Evolutionary conservation across 805 yeast genomes (phyloP).

Genomic region (Barnettozyma populi): DNA sequence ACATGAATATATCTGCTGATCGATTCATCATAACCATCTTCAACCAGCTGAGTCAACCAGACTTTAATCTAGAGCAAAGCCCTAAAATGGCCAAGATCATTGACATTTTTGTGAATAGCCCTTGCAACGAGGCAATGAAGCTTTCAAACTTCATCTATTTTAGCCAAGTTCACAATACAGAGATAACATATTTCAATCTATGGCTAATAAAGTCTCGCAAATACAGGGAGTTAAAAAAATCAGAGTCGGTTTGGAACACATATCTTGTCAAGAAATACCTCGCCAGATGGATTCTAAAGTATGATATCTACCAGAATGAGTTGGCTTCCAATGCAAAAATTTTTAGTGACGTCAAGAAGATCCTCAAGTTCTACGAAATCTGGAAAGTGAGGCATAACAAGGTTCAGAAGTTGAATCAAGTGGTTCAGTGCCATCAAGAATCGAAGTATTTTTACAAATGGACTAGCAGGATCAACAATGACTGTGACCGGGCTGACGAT

Average conservation of each 20-base stretch:
- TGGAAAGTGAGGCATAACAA: conserved; percentile 19
- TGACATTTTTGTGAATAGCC: conserved; percentile 17
- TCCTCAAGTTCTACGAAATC: conserved; percentile 15
- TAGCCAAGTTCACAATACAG: conserved; percentile 6
- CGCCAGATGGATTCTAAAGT: conserved; percentile 10
- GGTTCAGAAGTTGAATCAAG: conserved; percentile 4
- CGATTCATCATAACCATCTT: conserved; percentile 21
- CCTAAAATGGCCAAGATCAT: conserved; percentile 15
- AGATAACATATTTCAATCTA: conserved; percentile 8
- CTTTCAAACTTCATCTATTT: conserved; percentile 18
- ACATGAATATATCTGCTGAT: conserved; percentile 14
- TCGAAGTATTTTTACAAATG: conserved; percentile 16
- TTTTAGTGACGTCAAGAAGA: conserved; percentile 12
- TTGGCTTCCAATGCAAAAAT: conserved; percentile 17
- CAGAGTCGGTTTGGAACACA: conserved; percentile 14
- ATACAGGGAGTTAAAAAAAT: conserved; percentile 13
- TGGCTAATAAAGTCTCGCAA: conserved; percentile 21
- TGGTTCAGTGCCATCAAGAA: conserved; percentile 13
- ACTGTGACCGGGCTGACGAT: conserved; percentile 4
- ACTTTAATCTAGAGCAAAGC: conserved; percentile 2
- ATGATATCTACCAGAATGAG: conserved; percentile 13
- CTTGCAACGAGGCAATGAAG: conserved; percentile 23
- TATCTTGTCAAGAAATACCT: conserved; percentile 16
- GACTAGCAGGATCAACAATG: conserved; percentile 7
- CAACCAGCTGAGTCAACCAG: conserved; percentile 14